Conservation (phyloP, 768 basidiomycete species). For the Boletellus sp. region DNA sequence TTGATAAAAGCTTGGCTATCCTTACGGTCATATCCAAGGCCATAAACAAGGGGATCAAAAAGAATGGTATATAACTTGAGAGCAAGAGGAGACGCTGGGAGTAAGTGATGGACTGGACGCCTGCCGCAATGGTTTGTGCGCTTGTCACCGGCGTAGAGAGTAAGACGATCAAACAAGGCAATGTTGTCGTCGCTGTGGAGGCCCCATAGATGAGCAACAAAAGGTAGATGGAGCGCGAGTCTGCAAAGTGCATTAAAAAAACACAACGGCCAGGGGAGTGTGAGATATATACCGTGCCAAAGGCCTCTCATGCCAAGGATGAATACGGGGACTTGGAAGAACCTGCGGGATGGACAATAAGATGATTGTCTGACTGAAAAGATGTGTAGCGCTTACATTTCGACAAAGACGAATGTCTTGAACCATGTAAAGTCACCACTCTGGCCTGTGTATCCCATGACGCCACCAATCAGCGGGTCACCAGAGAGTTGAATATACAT, state of each 20-base stretch:
- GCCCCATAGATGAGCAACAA: slow-evolving; percentile 72
- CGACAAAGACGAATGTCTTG: slow-evolving; percentile 58
- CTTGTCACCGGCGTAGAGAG: slow-evolving; percentile 48
- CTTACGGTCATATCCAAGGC: slow-evolving; percentile 64
- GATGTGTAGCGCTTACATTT: slow-evolving; percentile 42
- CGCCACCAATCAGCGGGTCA: slow-evolving; percentile 64
- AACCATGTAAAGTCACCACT: slow-evolving; percentile 51
- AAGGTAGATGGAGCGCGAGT: slow-evolving; percentile 50
- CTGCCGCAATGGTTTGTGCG: slow-evolving; percentile 26
- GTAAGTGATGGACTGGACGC: slow-evolving; percentile 40
- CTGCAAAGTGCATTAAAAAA: slow-evolving; percentile 31
- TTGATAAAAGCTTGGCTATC: slow-evolving; percentile 31
- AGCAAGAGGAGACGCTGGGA: slow-evolving; percentile 58
- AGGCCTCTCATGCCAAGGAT: slow-evolving; percentile 61
- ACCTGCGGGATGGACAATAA: slow-evolving; percentile 17
- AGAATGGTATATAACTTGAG: slow-evolving; percentile 72
- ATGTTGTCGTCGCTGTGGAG: slow-evolving; percentile 72
- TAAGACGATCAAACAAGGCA: slow-evolving; percentile 64
- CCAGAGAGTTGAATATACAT: slow-evolving; percentile 56
- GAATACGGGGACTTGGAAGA: slow-evolving; percentile 78
- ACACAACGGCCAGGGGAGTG: background rate
- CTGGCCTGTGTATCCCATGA: slow-evolving; percentile 40
- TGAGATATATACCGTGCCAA: slow-evolving; percentile 43
- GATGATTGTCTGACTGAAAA: background rate
- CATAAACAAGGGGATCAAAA: slow-evolving; percentile 67